Evolutionary conservation across 2,329 filamentous ascomycete genomes (phyloP).

Genomic region (Fusarium sp.): DNA sequence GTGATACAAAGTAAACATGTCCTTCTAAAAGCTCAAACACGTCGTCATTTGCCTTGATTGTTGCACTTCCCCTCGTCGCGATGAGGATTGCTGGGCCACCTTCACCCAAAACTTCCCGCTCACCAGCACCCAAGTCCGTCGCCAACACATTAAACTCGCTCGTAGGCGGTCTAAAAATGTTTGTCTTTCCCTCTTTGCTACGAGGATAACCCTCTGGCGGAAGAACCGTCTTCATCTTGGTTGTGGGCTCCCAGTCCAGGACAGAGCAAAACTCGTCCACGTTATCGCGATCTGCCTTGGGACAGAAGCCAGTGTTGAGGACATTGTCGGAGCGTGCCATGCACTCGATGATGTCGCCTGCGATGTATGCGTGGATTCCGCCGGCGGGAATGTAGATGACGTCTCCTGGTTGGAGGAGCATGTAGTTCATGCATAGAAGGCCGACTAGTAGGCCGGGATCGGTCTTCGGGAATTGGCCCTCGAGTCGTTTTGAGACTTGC

Average conservation of each 20-base stretch:
- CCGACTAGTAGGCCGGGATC: constrained; percentile 79
- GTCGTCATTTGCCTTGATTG: constrained; percentile 30
- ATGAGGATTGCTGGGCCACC: constrained; percentile 40
- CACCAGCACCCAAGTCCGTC: constrained; percentile 65
- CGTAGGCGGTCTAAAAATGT: constrained; percentile 74
- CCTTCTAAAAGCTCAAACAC: constrained; percentile 40
- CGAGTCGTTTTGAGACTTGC: constrained; percentile 72
- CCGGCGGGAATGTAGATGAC: constrained; percentile 79
- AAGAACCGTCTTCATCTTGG: constrained; percentile 67
- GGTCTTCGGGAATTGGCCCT: constrained; percentile 70
- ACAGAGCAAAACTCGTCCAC: constrained; percentile 72
- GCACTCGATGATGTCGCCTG: constrained; percentile 81
- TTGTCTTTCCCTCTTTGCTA: constrained; percentile 70
- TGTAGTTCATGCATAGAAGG: constrained; percentile 79
- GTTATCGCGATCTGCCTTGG: constrained; percentile 71
- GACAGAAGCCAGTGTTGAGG: constrained; percentile 80
- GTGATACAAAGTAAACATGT: constrained; percentile 42
- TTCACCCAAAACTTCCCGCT: constrained; percentile 62
- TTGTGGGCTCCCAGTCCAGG: constrained; percentile 74
- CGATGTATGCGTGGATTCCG: constrained; percentile 79
- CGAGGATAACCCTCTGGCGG: constrained; percentile 60
- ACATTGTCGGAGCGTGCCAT: constrained; percentile 84
- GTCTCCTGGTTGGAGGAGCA: constrained; percentile 73
- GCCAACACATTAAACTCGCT: constrained; percentile 79
- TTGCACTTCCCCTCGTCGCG: constrained; percentile 37